phyloP scores from a whole-genome alignment of 768 basidiomycete genomes.

The Naganishia vishniacii region DNA sequence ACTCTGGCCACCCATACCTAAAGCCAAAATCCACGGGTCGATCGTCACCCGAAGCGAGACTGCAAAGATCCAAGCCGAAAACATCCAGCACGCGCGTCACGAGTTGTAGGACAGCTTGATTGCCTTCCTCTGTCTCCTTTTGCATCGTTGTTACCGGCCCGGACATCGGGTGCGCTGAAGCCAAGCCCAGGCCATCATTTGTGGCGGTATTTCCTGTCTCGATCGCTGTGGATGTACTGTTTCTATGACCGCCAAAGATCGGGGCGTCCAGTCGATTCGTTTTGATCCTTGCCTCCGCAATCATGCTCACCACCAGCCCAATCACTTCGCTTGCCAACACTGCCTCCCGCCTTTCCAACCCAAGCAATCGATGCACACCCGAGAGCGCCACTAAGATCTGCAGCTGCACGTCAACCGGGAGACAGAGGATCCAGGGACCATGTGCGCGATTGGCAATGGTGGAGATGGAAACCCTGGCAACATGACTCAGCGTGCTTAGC shows the following conservation, averaged over 20 bases:
- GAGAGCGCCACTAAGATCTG: slow-evolving; percentile 65
- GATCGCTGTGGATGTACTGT: slow-evolving; percentile 22
- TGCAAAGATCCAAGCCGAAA: slow-evolving; percentile 59
- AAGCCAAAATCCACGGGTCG: slow-evolving; percentile 33
- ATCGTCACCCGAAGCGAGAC: slow-evolving; percentile 23
- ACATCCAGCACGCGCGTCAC: slow-evolving; percentile 69
- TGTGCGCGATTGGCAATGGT: slow-evolving; percentile 65
- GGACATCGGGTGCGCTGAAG: background rate
- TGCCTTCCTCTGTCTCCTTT: slow-evolving; percentile 71
- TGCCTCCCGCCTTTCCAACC: slow-evolving; percentile 81
- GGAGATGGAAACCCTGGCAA: slow-evolving; percentile 66
- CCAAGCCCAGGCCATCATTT: background rate
- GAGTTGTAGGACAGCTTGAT: slow-evolving; percentile 69
- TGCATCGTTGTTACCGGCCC: slow-evolving; percentile 59
- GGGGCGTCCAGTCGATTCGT: slow-evolving; percentile 6
- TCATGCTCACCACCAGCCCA: slow-evolving; percentile 53
- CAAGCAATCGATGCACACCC: slow-evolving; percentile 70
- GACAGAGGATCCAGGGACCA: slow-evolving; percentile 78
- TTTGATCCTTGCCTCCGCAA: slow-evolving; percentile 1
- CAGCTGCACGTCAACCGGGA: slow-evolving; percentile 71
- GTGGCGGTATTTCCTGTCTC: slow-evolving; percentile 9
- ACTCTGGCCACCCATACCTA: slow-evolving; percentile 81
- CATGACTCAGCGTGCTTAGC: slow-evolving; percentile 61
- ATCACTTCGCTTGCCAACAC: slow-evolving; percentile 79
- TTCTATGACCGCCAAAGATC: slow-evolving; percentile 1